Evolutionary conservation across 331 rosid species (phyloP).

Genomic region (Phaseolus coccineus): DNA sequence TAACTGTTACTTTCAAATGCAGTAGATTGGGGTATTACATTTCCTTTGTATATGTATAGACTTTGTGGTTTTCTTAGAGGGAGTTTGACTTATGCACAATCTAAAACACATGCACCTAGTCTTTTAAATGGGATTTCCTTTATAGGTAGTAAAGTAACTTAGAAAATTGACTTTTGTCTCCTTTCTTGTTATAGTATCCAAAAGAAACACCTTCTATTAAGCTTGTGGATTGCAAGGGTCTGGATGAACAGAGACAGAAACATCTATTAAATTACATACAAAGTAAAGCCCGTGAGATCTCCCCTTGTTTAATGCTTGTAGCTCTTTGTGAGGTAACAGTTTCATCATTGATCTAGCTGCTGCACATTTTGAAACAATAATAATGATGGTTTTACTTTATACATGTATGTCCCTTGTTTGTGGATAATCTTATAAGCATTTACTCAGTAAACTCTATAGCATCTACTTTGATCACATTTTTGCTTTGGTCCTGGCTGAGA

Average conservation of each 20-base stretch:
- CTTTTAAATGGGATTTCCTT: not conserved
- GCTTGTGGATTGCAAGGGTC: slow-evolving; percentile 73
- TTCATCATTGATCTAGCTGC: slow-evolving; percentile 17
- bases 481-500: not conserved
- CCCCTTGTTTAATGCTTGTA: slow-evolving; percentile 76
- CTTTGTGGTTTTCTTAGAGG: not conserved
- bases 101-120: not conserved
- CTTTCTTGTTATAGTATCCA: slow-evolving; percentile 63
- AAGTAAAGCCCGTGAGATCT: slow-evolving; percentile 65
- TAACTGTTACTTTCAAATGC: slow-evolving; percentile 13
- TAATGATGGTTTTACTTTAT: slow-evolving; percentile 31
- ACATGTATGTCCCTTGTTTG: slow-evolving; percentile 15
- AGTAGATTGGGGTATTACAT: slow-evolving; percentile 17
- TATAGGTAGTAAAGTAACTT: not conserved
- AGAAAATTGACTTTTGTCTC: slow-evolving; percentile 28
- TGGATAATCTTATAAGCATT: slow-evolving; percentile 17
- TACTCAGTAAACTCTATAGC: slow-evolving; percentile 7
- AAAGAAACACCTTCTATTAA: slow-evolving; percentile 64
- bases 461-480: not conserved
- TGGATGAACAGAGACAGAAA: slow-evolving; percentile 67
- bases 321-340: slow-evolving; percentile 77
- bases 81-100: not conserved
- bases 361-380: slow-evolving; percentile 27
- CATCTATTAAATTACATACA: slow-evolving; percentile 50
- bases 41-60: not conserved